phyloP scores from a whole-genome alignment of 2,329 filamentous ascomycete genomes.

The Pochonia chlamydosporia region DNA sequence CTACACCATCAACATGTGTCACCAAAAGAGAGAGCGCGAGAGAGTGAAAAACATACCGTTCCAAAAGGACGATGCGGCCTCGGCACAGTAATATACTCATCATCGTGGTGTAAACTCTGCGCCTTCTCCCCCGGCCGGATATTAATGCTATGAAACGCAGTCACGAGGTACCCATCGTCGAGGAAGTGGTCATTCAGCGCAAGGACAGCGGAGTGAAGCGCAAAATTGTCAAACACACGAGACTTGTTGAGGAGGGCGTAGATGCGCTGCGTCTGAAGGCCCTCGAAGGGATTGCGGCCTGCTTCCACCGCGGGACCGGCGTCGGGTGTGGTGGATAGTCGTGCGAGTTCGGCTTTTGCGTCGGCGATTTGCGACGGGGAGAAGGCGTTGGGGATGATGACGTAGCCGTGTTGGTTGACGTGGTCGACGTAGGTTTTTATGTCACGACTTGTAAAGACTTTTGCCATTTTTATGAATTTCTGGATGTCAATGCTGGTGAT shows the following conservation, averaged over 20 bases:
- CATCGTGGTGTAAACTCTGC: conserved; percentile 31
- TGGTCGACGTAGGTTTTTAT: conserved; percentile 13
- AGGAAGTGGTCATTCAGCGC: conserved; percentile 34
- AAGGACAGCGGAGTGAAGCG: conserved; percentile 25
- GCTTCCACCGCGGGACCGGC: conserved; percentile 19
- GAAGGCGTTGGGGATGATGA: conserved; percentile 26
- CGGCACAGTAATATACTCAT: conserved; percentile 22
- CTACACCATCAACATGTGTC: neutral
- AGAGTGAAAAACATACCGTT: conserved; percentile 18
- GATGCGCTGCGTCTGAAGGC: conserved; percentile 28
- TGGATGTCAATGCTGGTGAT: too few species aligned
- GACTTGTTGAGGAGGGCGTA: conserved; percentile 33
- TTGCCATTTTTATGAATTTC: neutral
- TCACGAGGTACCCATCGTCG: conserved; percentile 28
- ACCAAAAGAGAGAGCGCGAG: neutral
- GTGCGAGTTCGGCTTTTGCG: conserved; percentile 15
- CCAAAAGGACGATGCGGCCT: conserved; percentile 28
- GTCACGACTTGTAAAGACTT: neutral
- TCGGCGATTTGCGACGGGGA: conserved; percentile 22
- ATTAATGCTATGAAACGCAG: conserved; percentile 29
- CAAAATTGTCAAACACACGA: conserved; percentile 30
- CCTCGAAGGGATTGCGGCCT: conserved; percentile 32
- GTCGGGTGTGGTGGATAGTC: conserved; percentile 12
- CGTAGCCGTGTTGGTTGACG: conserved; percentile 24
- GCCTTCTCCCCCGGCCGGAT: conserved; percentile 31